phyloP scores from a whole-genome alignment of 805 yeast genomes.

The Metschnikowia koreensis region DNA sequence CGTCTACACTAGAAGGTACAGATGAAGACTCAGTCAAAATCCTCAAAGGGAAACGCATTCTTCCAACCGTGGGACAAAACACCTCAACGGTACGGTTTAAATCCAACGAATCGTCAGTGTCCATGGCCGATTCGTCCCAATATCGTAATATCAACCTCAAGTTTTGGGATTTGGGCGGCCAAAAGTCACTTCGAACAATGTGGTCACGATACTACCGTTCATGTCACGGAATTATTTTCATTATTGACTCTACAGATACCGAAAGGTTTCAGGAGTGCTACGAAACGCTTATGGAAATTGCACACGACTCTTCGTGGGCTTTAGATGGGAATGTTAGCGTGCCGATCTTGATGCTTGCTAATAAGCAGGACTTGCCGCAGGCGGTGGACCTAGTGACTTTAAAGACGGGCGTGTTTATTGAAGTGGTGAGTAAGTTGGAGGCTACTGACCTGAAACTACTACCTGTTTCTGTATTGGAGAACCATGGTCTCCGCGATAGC shows the following conservation, averaged over 20 bases:
- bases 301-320: constrained; percentile 44
- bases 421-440: constrained; percentile 74
- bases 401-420: constrained; percentile 81
- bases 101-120: constrained; percentile 35
- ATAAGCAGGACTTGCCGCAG: constrained; percentile 76
- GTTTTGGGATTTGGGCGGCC: constrained; percentile 98
- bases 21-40: constrained; percentile 23
- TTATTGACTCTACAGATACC: constrained; percentile 88
- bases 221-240: constrained; percentile 89
- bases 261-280: constrained; percentile 81
- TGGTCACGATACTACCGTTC: constrained; percentile 86
- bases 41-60: constrained; percentile 54
- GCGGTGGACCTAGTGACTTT: constrained; percentile 50
- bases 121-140: constrained; percentile 28
- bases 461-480: constrained; percentile 82
- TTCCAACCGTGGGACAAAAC: constrained; percentile 96
- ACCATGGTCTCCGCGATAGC: constrained; percentile 83
- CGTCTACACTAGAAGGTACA: constrained; percentile 14
- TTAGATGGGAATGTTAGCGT: constrained; percentile 48
- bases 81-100: constrained; percentile 42
- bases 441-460: constrained; percentile 90
- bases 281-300: constrained; percentile 52
- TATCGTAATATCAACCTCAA: constrained; percentile 55
- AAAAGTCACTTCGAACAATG: constrained; percentile 73
- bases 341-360: constrained; percentile 92